Base-by-base conservation (phyloP, 345 rosid species). In the Sisymbrium irio region DNA sequence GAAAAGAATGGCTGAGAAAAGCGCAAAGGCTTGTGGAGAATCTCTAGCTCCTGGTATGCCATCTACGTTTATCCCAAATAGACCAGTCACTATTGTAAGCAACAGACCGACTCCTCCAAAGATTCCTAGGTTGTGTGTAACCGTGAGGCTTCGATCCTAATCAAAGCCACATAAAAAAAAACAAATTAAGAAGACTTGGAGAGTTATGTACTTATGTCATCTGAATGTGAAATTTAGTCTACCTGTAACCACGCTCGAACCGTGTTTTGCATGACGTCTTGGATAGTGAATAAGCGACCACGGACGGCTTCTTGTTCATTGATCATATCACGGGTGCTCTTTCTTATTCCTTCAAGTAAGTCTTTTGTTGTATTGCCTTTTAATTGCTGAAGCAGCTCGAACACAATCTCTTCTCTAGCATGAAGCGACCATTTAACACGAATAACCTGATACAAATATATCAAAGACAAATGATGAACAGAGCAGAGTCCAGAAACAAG, bases 361-460 rank as follows among this genome's bases (percentile, higher is more conserved):
- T 32, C 61, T 32, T 56, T 56, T 15, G 40, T 6, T 32, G 61
- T 32, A 2, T 32, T 15, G 25, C 61, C 61, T 56, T 56, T 32
- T 56, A 32, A 4, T 32, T 56, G 61, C 61, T 56, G 61, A 56
- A 56, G 61, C 7, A 56, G 61, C 40, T 56, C 58, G 56, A 86
- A 88, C 8, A 88, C 82, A 20, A 86, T 88, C 78, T 88, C 86
- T 67, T 85, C 89, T 65, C 89, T 77, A 7, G 88, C 91, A 49
- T 88, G 89, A 54, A 88, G 91, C 0, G 88, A 86, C 91, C 89
- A 88, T 70, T 88, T 88, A 70, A 83, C 89, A 62, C 93, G 72
- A 69, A 88, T 88, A 37, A 86, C 91, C 87, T 83, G 58, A 68
- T 3, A 57, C 53, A 67, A 5, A 39, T 27, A 8, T 50, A 35